Percentiles rank a stretch among this genome's conserved stretches.
phyloP scores from a whole-genome alignment of 768 basidiomycete species.

The Tylopilus balloui region DNA sequence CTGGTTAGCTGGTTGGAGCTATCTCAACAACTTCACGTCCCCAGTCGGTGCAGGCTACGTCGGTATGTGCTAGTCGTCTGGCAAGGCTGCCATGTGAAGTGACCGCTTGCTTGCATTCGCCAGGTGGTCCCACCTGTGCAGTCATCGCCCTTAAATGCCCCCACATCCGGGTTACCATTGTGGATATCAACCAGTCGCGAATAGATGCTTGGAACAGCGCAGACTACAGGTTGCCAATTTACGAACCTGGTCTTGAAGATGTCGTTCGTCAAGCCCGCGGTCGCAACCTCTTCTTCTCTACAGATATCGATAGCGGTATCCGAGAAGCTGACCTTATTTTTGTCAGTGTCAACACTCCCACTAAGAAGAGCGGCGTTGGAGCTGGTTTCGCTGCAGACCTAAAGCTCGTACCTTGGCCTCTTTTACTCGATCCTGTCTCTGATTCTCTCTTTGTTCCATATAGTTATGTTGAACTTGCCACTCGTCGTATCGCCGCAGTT shows the following conservation, averaged over 20 bases:
- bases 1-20: neutral
- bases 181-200: slow-evolving; percentile 92
- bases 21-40: slow-evolving; percentile 10
- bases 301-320: slow-evolving; percentile 90
- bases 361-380: slow-evolving; percentile 96
- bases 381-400: slow-evolving; percentile 98
- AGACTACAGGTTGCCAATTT: slow-evolving; percentile 86
- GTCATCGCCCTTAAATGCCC: slow-evolving; percentile 94
- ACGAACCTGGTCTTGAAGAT: slow-evolving; percentile 92
- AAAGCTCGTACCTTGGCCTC: slow-evolving; percentile 57
- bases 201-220: slow-evolving; percentile 96
- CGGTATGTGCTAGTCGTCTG: slow-evolving; percentile 46
- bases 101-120: slow-evolving; percentile 12
- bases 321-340: slow-evolving; percentile 96
- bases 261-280: slow-evolving; percentile 87
- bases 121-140: slow-evolving; percentile 93
- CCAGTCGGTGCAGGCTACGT: slow-evolving; percentile 90
- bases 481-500: slow-evolving; percentile 90
- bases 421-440: slow-evolving; percentile 6
- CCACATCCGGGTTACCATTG: slow-evolving; percentile 92
- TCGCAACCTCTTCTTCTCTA: slow-evolving; percentile 95
- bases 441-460: slow-evolving; percentile 2
- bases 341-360: slow-evolving; percentile 97
- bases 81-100: slow-evolving; percentile 6
- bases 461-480: slow-evolving; percentile 96